phyloP scores from a whole-genome alignment of 768 basidiomycete genomes.

The Mycena filopes region DNA sequence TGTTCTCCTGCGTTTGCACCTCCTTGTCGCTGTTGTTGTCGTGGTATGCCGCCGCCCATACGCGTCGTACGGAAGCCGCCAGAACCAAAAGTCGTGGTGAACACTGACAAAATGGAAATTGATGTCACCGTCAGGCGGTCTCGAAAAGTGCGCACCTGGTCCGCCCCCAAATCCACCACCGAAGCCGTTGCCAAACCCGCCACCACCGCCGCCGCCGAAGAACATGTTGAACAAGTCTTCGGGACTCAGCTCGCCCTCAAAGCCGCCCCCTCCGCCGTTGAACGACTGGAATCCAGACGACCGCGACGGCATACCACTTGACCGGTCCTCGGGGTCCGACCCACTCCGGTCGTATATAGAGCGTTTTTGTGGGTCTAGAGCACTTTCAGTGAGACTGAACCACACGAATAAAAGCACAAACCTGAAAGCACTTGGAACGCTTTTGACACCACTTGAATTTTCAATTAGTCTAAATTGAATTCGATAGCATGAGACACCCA shows the following conservation, averaged over 20 bases:
- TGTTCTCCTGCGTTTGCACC: slow-evolving; percentile 53
- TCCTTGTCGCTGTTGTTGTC: slow-evolving; percentile 44
- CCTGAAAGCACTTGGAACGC: slow-evolving; percentile 96
- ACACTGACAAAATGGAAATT: slow-evolving; percentile 56
- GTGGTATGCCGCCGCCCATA: slow-evolving; percentile 52
- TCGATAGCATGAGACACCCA: slow-evolving; percentile 49
- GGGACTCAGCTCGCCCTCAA: slow-evolving; percentile 89
- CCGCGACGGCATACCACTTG: slow-evolving; percentile 71
- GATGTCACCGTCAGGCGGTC: not conserved
- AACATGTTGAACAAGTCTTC: slow-evolving; percentile 99
- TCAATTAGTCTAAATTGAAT: not conserved
- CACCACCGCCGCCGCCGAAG: slow-evolving; percentile 81
- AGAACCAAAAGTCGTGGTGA: slow-evolving; percentile 82
- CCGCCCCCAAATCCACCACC: slow-evolving; percentile 66
- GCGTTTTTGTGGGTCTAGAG: slow-evolving; percentile 85
- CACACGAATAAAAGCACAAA: slow-evolving; percentile 36
- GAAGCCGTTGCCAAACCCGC: slow-evolving; percentile 55
- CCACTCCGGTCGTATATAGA: slow-evolving; percentile 87
- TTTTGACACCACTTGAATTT: slow-evolving; percentile 88
- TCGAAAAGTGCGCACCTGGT: slow-evolving; percentile 53
- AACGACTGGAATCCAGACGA: slow-evolving; percentile 63
- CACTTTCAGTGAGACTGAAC: slow-evolving; percentile 10
- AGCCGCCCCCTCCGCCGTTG: slow-evolving; percentile 59
- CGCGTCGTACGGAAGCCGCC: slow-evolving; percentile 84
- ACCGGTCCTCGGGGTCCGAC: slow-evolving; percentile 89